Evolutionary conservation across 192 early-diverging fungal genomes (phyloP), one percentile per base, ranked within the genome.

Genomic region (Backusella tarrabulga): DNA sequence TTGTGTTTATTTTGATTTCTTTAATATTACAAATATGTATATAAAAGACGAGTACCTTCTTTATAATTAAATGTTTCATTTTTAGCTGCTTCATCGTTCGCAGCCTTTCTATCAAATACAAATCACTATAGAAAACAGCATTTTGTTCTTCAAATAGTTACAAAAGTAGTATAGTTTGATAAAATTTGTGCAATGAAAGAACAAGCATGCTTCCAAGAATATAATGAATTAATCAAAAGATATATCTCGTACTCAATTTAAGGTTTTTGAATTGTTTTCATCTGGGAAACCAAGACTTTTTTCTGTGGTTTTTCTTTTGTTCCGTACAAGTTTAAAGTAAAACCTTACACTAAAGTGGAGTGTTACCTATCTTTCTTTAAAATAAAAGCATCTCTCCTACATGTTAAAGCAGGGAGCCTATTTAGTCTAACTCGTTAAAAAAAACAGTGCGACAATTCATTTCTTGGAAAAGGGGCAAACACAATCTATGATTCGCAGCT

Each of bases 201-300:
- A 60, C 11, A 60, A 60, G 23, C 9, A 26, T 23, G 54, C 8
- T 60, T 60, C 23, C 54, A 60, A 60, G 23, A 26, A 60, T 60
- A 60, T 60, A 54, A 54, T 11, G 54, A 60, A 60, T 60, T 26
- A 60, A 60, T 60, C n/a, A 26, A 23, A 26, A 60, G 54, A 23
- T 60, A 60, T 60, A 60, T 63, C 26, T 63, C 56, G 21, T 63
- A 63, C 56, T 12, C 56, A 63, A 63, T 29, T 63, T 63, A 63
- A 63, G 6, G 56, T 63, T 63, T 32, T 56, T 63, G 56, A 63
- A 12, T 2, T 63, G 23, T 63, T 63, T 29, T 63, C 23, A 29
- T 63, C 21, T 26, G 56, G 56, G 56, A 60, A 60, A 17, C 21
- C 11, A 21, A 40, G 38, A 11, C 11, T 40, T 54, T 21, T 21